A percentile compares a stretch with the other conserved stretches of the same genome.
phyloP scores from a whole-genome alignment of 169 alveolate species.

The Cryptosporidium sp. region DNA sequence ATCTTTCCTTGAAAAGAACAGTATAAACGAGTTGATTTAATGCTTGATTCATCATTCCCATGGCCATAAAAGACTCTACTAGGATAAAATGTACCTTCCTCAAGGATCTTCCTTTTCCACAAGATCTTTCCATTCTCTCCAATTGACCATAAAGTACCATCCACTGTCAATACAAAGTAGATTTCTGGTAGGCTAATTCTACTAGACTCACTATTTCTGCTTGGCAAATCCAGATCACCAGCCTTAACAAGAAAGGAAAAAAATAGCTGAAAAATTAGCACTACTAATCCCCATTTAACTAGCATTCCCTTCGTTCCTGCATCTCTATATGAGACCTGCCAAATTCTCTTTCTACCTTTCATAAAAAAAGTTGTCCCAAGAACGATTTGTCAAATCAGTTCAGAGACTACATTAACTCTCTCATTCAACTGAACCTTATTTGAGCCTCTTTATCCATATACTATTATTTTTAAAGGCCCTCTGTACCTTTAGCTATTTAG shows the following conservation, averaged over 20 bases:
- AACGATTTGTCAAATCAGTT: slow-evolving; percentile 4
- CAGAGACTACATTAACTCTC: slow-evolving; percentile 19
- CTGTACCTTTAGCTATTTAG: slow-evolving; percentile 3
- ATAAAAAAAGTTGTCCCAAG: slow-evolving; percentile 5
- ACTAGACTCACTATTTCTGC: not conserved
- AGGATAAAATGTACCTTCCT: slow-evolving; percentile 64
- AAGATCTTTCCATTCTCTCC: slow-evolving; percentile 37
- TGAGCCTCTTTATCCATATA: slow-evolving; percentile 10
- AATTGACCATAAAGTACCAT: slow-evolving; percentile 62
- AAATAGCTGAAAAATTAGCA: not conserved
- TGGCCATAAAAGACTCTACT: not conserved
- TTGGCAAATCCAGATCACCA: not conserved
- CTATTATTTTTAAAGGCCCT: slow-evolving; percentile 2
- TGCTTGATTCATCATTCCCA: not conserved
- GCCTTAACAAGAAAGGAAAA: not conserved
- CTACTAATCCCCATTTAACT: not conserved
- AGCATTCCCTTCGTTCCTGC: not conserved
- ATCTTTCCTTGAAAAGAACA: slow-evolving; percentile 73
- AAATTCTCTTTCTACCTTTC: slow-evolving; percentile 6
- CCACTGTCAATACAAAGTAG: slow-evolving; percentile 56
- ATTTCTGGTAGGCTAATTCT: slow-evolving; percentile 5
- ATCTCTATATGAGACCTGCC: slow-evolving; percentile 35
- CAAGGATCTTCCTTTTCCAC: slow-evolving; percentile 46
- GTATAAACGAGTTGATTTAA: not conserved
- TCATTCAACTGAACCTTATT: not conserved